These are phyloP conservation scores for Diplodia sapinea DNA, from an alignment of 2,329 filamentous ascomycete species.

Conservation along the genomic window DNA sequence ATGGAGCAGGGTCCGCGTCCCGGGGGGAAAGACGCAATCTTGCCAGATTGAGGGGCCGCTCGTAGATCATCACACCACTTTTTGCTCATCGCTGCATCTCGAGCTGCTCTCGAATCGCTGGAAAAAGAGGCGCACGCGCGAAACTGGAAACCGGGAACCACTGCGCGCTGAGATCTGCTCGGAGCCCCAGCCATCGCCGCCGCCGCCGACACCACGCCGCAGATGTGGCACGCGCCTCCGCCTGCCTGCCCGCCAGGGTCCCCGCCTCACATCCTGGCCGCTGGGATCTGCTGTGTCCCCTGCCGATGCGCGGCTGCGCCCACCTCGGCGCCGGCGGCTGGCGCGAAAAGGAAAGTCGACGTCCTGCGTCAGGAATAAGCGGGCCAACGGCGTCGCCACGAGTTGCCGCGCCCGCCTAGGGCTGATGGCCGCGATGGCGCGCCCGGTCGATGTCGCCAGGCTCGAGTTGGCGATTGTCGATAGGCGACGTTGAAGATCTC, in stretches of 20 bases:
- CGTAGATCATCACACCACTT: conserved; percentile 29
- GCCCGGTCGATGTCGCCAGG: background rate
- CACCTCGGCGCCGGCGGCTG: background rate
- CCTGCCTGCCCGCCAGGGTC: conserved; percentile 3
- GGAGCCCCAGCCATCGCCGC: conserved; percentile 17
- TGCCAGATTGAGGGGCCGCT: conserved; percentile 28
- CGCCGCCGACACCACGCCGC: conserved; percentile 11
- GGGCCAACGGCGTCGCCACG: conserved; percentile 11
- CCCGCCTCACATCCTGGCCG: conserved; percentile 11
- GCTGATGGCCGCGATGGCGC: background rate
- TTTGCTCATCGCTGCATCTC: conserved; percentile 25
- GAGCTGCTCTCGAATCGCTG: conserved; percentile 24
- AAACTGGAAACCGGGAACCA: conserved; percentile 27
- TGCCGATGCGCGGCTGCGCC: background rate
- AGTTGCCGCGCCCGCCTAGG: conserved; percentile 6
- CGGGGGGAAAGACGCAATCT: conserved; percentile 28
- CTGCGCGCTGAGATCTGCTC: conserved; percentile 17
- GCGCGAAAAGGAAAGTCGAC: background rate
- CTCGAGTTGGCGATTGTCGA: conserved; percentile 20
- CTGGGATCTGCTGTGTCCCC: conserved; percentile 21
- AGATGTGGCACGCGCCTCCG: conserved; percentile 24
- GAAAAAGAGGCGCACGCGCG: conserved; percentile 27
- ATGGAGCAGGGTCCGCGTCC: conserved; percentile 5
- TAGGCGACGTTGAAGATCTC: conserved; percentile 26
- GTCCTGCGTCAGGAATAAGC: background rate